Evolutionary conservation across 106 monocot genomes (phyloP).

Genomic region (Phalaenopsis equestris): DNA sequence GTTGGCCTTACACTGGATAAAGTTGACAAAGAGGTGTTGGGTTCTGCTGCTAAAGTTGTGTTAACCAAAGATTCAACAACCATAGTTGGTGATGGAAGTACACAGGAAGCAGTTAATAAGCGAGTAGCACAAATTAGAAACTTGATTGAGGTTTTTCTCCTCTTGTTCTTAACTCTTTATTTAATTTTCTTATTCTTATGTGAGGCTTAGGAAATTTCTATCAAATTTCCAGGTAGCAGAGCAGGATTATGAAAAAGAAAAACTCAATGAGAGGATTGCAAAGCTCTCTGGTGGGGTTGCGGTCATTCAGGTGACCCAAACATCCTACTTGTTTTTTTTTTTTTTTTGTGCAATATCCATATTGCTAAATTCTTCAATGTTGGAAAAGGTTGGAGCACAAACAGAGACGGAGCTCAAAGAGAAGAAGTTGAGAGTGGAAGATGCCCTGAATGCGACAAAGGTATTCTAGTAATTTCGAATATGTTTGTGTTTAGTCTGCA

Average conservation of each 20-base stretch:
- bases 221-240: slow-evolving; percentile 36
- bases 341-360: background rate
- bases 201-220: background rate
- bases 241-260: slow-evolving; percentile 74
- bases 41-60: slow-evolving; percentile 60
- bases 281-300: slow-evolving; percentile 81
- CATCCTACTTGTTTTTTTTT: background rate
- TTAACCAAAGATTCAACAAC: slow-evolving; percentile 64
- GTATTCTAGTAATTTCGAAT: slow-evolving; percentile 10
- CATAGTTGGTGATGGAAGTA: slow-evolving; percentile 67
- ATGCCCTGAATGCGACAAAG: slow-evolving; percentile 81
- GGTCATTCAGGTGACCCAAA: slow-evolving; percentile 53
- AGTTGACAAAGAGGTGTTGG: slow-evolving; percentile 59
- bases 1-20: slow-evolving; percentile 64
- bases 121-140: slow-evolving; percentile 56
- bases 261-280: slow-evolving; percentile 71
- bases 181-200: background rate
- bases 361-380: background rate
- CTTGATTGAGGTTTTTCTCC: slow-evolving; percentile 47
- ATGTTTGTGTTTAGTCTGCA: background rate
- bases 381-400: slow-evolving; percentile 67
- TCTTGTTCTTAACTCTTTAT: background rate
- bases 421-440: slow-evolving; percentile 75
- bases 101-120: slow-evolving; percentile 62
- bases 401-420: slow-evolving; percentile 74